A percentile compares a stretch with the other conserved stretches of the same genome.
Conservation (phyloP, 768 basidiomycete genomes). For the Tylopilus felleus region DNA sequence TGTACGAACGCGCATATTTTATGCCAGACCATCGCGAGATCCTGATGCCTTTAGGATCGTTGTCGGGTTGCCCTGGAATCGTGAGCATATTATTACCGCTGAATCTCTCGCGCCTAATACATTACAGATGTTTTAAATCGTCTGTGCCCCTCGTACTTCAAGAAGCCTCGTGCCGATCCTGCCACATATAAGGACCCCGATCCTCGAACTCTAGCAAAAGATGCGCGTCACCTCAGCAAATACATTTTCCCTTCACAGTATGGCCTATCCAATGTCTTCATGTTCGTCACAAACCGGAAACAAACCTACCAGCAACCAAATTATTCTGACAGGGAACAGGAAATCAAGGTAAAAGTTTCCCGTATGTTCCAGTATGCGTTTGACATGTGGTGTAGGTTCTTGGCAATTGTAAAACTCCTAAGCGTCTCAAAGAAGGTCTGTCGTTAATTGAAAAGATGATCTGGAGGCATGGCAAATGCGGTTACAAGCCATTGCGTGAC, state of each 20-base stretch:
- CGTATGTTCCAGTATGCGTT: background rate
- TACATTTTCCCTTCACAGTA: conserved; percentile 85
- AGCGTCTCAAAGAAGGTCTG: conserved; percentile 58
- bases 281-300: conserved; percentile 17
- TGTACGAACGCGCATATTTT: conserved; percentile 60
- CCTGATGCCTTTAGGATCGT: conserved; percentile 48
- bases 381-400: conserved; percentile 24
- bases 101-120: background rate
- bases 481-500: conserved; percentile 63
- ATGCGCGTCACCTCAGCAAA: conserved; percentile 67
- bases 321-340: conserved; percentile 59
- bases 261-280: conserved; percentile 60
- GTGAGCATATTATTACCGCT: conserved; percentile 38
- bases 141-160: conserved; percentile 44
- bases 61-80: conserved; percentile 65
- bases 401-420: conserved; percentile 67
- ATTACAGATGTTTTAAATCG: conserved; percentile 62
- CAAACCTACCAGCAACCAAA: conserved; percentile 41
- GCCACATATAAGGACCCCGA: conserved; percentile 42
- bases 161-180: conserved; percentile 26
- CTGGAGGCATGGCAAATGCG: conserved; percentile 64
- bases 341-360: conserved; percentile 55
- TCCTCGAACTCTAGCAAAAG: conserved; percentile 42
- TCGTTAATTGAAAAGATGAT: conserved; percentile 57
- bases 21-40: conserved; percentile 55